Evolutionary conservation across 2,329 filamentous ascomycete genomes (phyloP).

Genomic region (Metarhizium guizhouense): DNA sequence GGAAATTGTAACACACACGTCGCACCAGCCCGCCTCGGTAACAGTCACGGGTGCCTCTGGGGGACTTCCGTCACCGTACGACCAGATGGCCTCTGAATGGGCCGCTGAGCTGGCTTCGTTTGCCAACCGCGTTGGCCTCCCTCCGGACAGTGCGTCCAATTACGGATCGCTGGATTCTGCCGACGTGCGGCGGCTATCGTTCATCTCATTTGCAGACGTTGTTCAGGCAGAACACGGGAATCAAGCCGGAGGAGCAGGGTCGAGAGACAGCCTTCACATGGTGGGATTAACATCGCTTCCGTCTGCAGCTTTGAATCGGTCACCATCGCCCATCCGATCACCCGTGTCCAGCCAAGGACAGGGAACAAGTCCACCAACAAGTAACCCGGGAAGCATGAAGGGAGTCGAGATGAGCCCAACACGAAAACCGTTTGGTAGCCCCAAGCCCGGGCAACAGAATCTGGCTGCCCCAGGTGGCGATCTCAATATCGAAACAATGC

Average conservation of each 20-base stretch:
- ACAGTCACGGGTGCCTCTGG: slow-evolving; percentile 47
- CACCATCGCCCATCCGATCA: slow-evolving; percentile 72
- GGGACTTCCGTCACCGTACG: slow-evolving; percentile 23
- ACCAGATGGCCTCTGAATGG: slow-evolving; percentile 39
- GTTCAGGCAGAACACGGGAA: slow-evolving; percentile 75
- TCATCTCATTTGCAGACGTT: slow-evolving; percentile 95
- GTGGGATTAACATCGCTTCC: slow-evolving; percentile 56
- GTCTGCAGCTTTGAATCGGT: slow-evolving; percentile 48
- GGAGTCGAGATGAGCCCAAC: slow-evolving; percentile 62
- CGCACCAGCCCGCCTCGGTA: slow-evolving; percentile 70
- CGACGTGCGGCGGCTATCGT: slow-evolving; percentile 78
- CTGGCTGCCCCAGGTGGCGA: slow-evolving; percentile 45
- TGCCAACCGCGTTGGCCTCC: slow-evolving; percentile 32
- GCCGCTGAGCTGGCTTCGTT: slow-evolving; percentile 49
- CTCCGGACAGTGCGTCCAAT: slow-evolving; percentile 58
- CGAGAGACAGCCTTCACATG: slow-evolving; percentile 61
- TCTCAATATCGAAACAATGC: slow-evolving; percentile 87
- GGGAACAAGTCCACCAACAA: slow-evolving; percentile 65
- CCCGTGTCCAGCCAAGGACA: slow-evolving; percentile 63
- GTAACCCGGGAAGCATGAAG: slow-evolving; percentile 66
- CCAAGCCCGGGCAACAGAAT: slow-evolving; percentile 44
- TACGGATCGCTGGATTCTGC: slow-evolving; percentile 67
- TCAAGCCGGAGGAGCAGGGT: slow-evolving; percentile 38
- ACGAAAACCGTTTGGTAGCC: slow-evolving; percentile 53
- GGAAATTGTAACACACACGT: slow-evolving; percentile 82